Evolutionary conservation across 371 early-diverging fungal species (phyloP).

Genomic region (Rhizopus microsporus): DNA sequence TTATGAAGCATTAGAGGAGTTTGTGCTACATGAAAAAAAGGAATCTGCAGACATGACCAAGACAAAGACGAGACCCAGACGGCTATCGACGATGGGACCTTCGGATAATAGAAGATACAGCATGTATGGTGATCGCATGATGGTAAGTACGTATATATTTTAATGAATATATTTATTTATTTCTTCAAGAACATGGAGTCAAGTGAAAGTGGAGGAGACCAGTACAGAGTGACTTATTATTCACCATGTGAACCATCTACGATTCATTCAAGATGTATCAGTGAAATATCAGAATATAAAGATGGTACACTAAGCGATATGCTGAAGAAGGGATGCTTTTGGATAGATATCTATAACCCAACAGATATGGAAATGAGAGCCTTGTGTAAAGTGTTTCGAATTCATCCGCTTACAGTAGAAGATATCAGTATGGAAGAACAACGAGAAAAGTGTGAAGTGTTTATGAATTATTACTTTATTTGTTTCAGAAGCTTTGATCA

Average conservation of each 20-base stretch:
- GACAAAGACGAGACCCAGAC: slow-evolving; percentile 3
- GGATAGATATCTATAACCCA: slow-evolving; percentile 82
- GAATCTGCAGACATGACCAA: slow-evolving; percentile 7
- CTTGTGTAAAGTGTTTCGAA: slow-evolving; percentile 52
- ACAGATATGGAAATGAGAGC: slow-evolving; percentile 74
- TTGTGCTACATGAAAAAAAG: slow-evolving; percentile 14
- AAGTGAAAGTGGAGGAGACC: slow-evolving; percentile 24
- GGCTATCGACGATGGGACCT: slow-evolving; percentile 28
- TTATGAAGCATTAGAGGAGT: slow-evolving; percentile 32
- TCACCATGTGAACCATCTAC: slow-evolving; percentile 37
- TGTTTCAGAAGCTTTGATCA: slow-evolving; percentile 80
- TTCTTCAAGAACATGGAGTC: slow-evolving; percentile 3
- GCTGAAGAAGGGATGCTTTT: slow-evolving; percentile 67
- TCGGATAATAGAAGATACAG: slow-evolving; percentile 26
- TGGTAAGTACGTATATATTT: slow-evolving; percentile 11
- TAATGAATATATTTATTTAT: background rate
- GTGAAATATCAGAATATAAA: slow-evolving; percentile 36
- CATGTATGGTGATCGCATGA: slow-evolving; percentile 29
- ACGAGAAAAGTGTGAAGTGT: slow-evolving; percentile 92
- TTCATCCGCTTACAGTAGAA: slow-evolving; percentile 91
- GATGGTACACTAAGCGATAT: slow-evolving; percentile 30
- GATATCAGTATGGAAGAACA: slow-evolving; percentile 90
- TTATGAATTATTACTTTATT: slow-evolving; percentile 89
- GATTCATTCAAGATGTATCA: slow-evolving; percentile 37
- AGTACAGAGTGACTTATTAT: slow-evolving; percentile 41